Base-by-base conservation (phyloP, 2,329 filamentous ascomycete species). In the Chrysoporthe cubensis region DNA sequence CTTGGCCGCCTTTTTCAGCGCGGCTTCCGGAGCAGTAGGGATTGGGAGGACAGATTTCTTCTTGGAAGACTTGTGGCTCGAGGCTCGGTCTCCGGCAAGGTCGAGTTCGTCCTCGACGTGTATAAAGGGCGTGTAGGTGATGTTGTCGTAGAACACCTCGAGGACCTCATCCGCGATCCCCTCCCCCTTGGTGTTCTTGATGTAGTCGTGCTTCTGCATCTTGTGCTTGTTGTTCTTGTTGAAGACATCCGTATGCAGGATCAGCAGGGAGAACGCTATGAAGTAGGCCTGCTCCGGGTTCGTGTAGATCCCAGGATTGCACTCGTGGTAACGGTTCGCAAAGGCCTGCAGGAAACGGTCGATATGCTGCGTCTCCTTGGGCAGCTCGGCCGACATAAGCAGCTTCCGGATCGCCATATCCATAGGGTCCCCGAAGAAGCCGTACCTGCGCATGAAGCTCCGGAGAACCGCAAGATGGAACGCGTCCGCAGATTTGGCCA, bases 171-270 rank as follows among this genome's bases (percentile, higher is more conserved):
- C 92, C 64, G 92, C 92, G n/a, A 98, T 92, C 16, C 93, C 93
- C 76, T 98, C 94, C 3, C 92, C 94, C 32, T 89, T 90, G 0
- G 94, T 96, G 77, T 98, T 98, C 79, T 96, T 97, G 73, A 98
- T 85, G 79, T 99, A 99, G 75, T 98, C 96, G 0, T 87, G 82
- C 76, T 97, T 96, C 76, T 97, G 94, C 96, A 99, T 99, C 80
- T 99, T 99, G 78, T 96, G 88, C 81, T 98, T 98, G 82, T 98
- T 98, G 82, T 98, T 99, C 80, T 97, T 97, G 84, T 99, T 99
- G 87, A 98, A 98, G n/a, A 97, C 93, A 76, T 99, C 96, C 0
- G 96, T 98, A 74, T 99, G 96, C 44, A 99, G 84, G 73, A 99
- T 97, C 69, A 99, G 87, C 66, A 99, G 89, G 1, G 95, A 98